Base-by-base conservation (phyloP, 2,329 filamentous ascomycete species). In the Ascochyta viciae-villosae region DNA sequence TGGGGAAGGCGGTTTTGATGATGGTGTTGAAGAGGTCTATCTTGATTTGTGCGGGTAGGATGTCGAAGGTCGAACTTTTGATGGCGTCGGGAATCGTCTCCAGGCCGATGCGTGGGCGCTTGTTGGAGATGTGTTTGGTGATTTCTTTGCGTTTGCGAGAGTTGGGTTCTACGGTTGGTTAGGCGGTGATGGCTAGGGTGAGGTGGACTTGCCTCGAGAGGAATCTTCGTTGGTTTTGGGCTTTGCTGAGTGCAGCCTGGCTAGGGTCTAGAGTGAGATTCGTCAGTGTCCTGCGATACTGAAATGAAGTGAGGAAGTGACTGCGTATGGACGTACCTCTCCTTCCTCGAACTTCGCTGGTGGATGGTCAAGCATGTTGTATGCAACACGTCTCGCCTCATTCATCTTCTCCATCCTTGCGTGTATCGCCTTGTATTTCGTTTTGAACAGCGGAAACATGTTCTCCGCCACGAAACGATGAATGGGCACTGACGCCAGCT, bases 21-120 rank as follows among this genome's bases (percentile, higher is more conserved):
- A 74, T 58, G 3, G 50, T 62, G 40, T 73, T 61, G 63, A 74
- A 74, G 5, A 74, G 44, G 1, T 65, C 60, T 9, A 69, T 49
- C 19, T 74, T 73, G 44, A 65, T 43, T 5, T 64, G 35, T 8
- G 60, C 54, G 3, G 70, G 54, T n/a, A 74, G 62, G 0, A 55
- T 61, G 43, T 62, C 51, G 45, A 74, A 64, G 0, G 52, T 61
- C 8, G 54, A 60, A 9, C 49, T 54, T 42, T 74, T 74, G n/a
- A 61, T 43, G 12, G 47, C 47, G n/a, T 64, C 56, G 3, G 70
- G 62, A 12, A 72, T 67, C 8, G 54, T 46, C 2, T 61, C 56
- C 27, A 74, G 60, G 13, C 64, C 60, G 10, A 66, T 45, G 3
- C 60, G 47, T 19, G 57, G 59, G 29, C 66, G 68, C 55, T 68